Evolutionary conservation across 2,329 filamentous ascomycete genomes (phyloP), one percentile per base, ranked within the genome.

Genomic region (Hypoxylon sp.): DNA sequence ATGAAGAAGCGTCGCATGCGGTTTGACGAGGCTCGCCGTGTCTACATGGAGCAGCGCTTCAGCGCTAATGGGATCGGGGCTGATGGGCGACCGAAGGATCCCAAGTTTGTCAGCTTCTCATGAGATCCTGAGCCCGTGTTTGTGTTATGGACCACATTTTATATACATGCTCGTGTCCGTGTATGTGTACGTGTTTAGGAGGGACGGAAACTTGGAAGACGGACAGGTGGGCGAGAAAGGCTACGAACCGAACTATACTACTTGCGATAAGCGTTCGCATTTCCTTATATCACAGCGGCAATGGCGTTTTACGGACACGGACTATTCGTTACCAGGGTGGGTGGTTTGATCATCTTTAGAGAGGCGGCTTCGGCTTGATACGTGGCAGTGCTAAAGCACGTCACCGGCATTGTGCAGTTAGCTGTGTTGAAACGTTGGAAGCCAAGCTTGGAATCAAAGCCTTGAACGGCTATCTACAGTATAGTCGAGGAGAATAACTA

Each of bases 31-130:
- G 96, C 95, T 39, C 87, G 96, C 72, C 87, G 92, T 74, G 85
- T 93, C 47, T 96, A 92, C 77, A 96, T 94, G 81, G 91, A 97
- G 81, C 88, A 91, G 73, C 85, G 90, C 62, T 97, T 99, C 81
- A 89, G 88, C 77, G 93, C 90, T 77, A 93, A 97, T 74, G 92
- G 92, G 54, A 97, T 99, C 77, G 93, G 90, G 1, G 86, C 91
- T 4, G 96, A 99, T 79, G 96, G 96, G 3, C 82, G 90, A 73
- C 96, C 96, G 67, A 87, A 89, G 76, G 95, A 98, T 82, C 94
- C 94, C 67, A 97, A 97, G 83, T 97, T 97, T 77, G 94, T 98
- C 64, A 96, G 92, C 77, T 98, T 98, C 80, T 92, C 90, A 64
- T 91, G 76, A 85, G 55, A 19, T 14, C 5, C 8, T 9, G 11